Percentiles rank a stretch among this genome's conserved stretches.
These are phyloP conservation scores for Suillus subalutaceus DNA, from an alignment of 768 basidiomycete genomes.

Conservation along the genomic window DNA sequence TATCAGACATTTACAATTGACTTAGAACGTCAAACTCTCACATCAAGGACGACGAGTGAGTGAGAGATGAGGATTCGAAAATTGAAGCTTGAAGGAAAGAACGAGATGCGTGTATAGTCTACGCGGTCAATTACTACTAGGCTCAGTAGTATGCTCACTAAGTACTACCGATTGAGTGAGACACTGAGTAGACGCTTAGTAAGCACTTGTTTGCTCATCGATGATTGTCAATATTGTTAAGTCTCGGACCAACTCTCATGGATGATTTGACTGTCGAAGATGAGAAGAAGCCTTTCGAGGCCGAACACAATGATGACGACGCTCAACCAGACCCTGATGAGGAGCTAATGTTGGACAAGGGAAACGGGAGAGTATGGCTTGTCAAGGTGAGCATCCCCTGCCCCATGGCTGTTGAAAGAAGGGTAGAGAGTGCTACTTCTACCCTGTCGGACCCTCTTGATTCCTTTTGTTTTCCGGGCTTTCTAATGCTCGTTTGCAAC, in stretches of 20 bases:
- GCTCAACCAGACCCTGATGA: constrained; percentile 80
- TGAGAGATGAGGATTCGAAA: background rate
- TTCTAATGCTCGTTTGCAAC: constrained; percentile 14
- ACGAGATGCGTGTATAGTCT: background rate
- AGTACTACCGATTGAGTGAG: too few relatives aligned
- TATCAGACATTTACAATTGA: too few relatives aligned
- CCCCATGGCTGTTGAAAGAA: background rate
- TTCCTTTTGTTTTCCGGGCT: constrained; percentile 8
- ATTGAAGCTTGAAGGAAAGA: background rate
- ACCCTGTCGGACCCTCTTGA: background rate
- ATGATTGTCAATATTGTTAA: background rate
- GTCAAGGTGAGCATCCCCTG: constrained; percentile 67
- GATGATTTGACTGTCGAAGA: constrained; percentile 48
- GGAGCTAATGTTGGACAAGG: constrained; percentile 75
- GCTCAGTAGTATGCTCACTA: too few relatives aligned
- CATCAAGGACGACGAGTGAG: background rate
- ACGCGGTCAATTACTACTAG: too few relatives aligned
- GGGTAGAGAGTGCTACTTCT: background rate
- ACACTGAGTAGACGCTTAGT: background rate
- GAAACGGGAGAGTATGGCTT: constrained; percentile 79
- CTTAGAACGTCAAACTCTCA: too few relatives aligned
- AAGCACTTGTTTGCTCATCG: background rate
- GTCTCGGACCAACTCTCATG: constrained; percentile 23
- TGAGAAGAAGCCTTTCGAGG: constrained; percentile 75
- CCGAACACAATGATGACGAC: constrained; percentile 59